These are phyloP conservation scores for Houttuynia cordata DNA, from an alignment of 164 flowering plant species.

Conservation along the genomic window DNA sequence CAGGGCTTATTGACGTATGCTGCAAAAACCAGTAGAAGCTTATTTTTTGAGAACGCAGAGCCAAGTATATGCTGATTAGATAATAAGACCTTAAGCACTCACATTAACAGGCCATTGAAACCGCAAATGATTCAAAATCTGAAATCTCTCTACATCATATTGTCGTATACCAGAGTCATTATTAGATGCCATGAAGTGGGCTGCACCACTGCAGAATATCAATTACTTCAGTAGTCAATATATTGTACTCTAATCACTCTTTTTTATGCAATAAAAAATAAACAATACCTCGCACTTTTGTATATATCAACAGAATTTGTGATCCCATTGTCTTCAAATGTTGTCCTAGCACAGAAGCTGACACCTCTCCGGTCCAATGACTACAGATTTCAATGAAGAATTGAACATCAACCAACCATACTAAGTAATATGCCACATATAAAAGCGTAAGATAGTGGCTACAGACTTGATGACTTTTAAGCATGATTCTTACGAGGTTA, in stretches of 20 bases:
- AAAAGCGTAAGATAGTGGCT: not conserved
- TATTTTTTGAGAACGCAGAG: not conserved
- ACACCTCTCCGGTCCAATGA: slow-evolving; percentile 46
- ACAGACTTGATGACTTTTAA: not conserved
- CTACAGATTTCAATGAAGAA: slow-evolving; percentile 18
- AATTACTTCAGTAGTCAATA: not conserved
- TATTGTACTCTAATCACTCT: not conserved
- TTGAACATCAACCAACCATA: not conserved
- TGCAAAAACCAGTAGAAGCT: slow-evolving; percentile 18
- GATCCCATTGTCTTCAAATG: slow-evolving; percentile 55
- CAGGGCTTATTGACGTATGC: slow-evolving; percentile 76
- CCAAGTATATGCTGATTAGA: not conserved
- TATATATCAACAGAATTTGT: slow-evolving; percentile 68
- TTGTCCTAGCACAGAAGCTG: slow-evolving; percentile 54
- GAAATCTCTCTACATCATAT: slow-evolving; percentile 54
- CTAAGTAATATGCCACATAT: not conserved
- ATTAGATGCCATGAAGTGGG: slow-evolving; percentile 54
- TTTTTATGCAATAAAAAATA: not conserved
- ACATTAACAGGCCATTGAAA: slow-evolving; percentile 80
- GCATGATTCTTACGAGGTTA: too few relatives aligned
- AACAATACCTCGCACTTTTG: slow-evolving; percentile 35
- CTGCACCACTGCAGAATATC: slow-evolving; percentile 34
- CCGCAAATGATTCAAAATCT: slow-evolving; percentile 44
- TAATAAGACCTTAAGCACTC: slow-evolving; percentile 11
- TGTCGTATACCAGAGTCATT: slow-evolving; percentile 61